Conservation (phyloP, 2,329 filamentous ascomycete species). For the Sclerotiophoma versabilis region DNA sequence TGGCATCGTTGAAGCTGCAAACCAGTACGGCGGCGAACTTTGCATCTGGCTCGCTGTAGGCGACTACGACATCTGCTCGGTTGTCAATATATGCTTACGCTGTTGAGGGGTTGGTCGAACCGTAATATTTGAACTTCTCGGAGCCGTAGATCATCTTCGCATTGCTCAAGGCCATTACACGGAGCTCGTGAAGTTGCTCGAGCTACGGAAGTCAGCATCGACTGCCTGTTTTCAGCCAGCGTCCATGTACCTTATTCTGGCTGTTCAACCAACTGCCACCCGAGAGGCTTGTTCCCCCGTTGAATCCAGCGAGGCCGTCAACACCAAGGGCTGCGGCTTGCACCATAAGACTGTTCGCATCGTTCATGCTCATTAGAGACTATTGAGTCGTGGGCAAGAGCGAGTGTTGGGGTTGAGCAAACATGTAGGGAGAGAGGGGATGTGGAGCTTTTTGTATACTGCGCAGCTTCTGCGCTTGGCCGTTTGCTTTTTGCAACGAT, state of each 20-base stretch:
- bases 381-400: no score
- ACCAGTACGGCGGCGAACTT: constrained; percentile 96
- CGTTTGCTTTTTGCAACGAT: no score
- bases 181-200: constrained; percentile 6
- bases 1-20: constrained; percentile 79
- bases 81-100: constrained; percentile 2
- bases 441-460: no score
- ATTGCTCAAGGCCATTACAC: constrained; percentile 25
- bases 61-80: constrained; percentile 26
- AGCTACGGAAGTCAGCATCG: constrained; percentile 1
- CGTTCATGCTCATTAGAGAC: neutral
- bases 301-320: neutral
- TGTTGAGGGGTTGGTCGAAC: neutral
- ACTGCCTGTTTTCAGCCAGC: no score
- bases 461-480: no score
- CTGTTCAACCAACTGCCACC: constrained; percentile 1
- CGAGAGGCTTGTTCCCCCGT: neutral
- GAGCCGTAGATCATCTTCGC: constrained; percentile 40
- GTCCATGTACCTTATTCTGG: constrained; percentile 1
- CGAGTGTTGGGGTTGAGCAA: no score
- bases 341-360: constrained; percentile 7
- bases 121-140: constrained; percentile 35
- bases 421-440: no score
- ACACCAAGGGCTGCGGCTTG: constrained; percentile 3
- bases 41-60: constrained; percentile 11